Conservation (phyloP, 139 green algal species). For the Coelastrella sp. region DNA sequence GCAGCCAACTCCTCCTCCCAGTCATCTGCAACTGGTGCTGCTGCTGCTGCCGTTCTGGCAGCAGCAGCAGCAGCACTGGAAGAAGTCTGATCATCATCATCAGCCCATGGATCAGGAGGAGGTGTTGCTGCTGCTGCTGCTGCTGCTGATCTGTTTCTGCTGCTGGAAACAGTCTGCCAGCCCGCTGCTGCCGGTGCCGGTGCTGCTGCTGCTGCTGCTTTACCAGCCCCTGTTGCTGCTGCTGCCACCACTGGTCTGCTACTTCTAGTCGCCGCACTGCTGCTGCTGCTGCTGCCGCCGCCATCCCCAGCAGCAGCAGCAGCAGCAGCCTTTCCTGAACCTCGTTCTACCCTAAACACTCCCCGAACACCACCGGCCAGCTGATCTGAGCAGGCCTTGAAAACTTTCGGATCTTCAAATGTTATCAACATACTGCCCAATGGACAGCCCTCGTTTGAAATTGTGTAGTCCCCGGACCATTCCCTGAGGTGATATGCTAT, state of each 20-base stretch:
- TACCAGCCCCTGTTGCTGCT: neutral
- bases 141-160: neutral
- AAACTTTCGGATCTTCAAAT: constrained; percentile 43
- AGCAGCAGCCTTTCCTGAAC: neutral
- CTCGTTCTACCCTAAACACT: constrained; percentile 60
- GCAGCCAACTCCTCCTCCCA: constrained; percentile 20
- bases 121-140: neutral
- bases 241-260: neutral
- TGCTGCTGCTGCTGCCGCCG: constrained; percentile 37
- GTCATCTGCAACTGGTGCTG: constrained; percentile 39
- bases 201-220: neutral
- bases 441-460: constrained; percentile 26
- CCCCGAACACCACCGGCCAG: constrained; percentile 69
- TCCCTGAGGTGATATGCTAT: constrained; percentile 57
- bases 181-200: constrained; percentile 4
- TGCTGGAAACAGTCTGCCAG: constrained; percentile 22
- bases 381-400: constrained; percentile 46
- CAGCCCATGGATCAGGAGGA: constrained; percentile 36
- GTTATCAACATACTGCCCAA: constrained; percentile 27
- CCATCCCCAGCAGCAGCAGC: neutral
- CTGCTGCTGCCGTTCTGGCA: constrained; percentile 10
- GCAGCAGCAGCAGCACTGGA: neutral
- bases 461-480: constrained; percentile 55
- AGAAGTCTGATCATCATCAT: constrained; percentile 17
- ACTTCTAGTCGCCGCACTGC: neutral